Evolutionary conservation across 2,329 filamentous ascomycete species (phyloP).

Genomic region (Aspergillus pseudoglaucus): DNA sequence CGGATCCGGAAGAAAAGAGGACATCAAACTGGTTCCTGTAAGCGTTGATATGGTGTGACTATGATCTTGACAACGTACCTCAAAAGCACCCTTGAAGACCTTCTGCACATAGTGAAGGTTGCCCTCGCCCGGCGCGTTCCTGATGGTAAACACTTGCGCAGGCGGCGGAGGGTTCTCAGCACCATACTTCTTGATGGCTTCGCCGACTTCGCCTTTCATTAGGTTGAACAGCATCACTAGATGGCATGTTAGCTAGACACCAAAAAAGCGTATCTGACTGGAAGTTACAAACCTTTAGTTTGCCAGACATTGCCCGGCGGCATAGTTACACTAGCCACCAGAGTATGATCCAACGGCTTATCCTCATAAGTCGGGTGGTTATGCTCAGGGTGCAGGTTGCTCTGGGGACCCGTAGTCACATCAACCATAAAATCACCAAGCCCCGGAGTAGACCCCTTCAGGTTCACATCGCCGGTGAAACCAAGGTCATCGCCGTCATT

Average conservation of each 20-base stretch:
- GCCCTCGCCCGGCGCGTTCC: slow-evolving; percentile 53
- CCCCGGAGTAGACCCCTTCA: slow-evolving; percentile 63
- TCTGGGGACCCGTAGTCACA: slow-evolving; percentile 64
- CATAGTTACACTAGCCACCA: slow-evolving; percentile 65
- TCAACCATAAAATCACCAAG: slow-evolving; percentile 76
- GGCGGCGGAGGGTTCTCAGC: slow-evolving; percentile 68
- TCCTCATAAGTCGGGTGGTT: slow-evolving; percentile 58
- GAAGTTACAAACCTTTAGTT: slow-evolving; percentile 55
- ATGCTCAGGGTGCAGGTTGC: slow-evolving; percentile 51
- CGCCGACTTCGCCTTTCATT: slow-evolving; percentile 59
- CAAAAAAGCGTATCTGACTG: neutral
- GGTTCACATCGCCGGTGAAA: slow-evolving; percentile 55
- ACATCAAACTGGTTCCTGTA: slow-evolving; percentile 64
- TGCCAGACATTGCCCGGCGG: slow-evolving; percentile 74
- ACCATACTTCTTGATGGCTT: slow-evolving; percentile 52
- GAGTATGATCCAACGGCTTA: slow-evolving; percentile 68
- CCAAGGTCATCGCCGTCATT: slow-evolving; percentile 49
- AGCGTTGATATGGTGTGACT: slow-evolving; percentile 1
- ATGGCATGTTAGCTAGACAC: slow-evolving; percentile 1
- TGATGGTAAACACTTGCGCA: slow-evolving; percentile 75
- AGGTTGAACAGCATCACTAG: slow-evolving; percentile 54
- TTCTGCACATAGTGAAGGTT: slow-evolving; percentile 89
- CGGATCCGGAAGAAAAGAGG: slow-evolving; percentile 75
- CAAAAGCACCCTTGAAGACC: slow-evolving; percentile 80
- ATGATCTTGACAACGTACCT: slow-evolving; percentile 33